Evolutionary conservation across 768 basidiomycete genomes (phyloP), one percentile per base, ranked within the genome.

Genomic region (Filobasidium wieringae): DNA sequence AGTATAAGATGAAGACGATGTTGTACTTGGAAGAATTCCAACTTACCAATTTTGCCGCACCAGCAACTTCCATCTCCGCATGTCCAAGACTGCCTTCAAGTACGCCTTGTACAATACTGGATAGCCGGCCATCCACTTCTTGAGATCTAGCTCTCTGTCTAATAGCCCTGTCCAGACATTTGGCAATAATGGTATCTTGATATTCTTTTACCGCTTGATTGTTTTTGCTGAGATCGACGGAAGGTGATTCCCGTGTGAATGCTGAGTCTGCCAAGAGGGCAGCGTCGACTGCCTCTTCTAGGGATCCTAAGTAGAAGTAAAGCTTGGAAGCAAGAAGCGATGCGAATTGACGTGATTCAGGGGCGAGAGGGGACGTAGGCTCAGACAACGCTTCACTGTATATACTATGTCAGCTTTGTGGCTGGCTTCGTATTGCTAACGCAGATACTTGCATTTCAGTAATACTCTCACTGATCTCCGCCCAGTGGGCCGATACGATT

Each of bases 321-420:
- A 97, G 87, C 73, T 97, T 97, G 79, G 90, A 92, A n/a, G 87
- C 86, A 29, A 99, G 80, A 51, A 97, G 78, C 22, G 92, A 89
- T 19, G 95, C 92, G 51, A 84, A 80, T 66, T 87, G 82, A 34
- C 87, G 85, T 14, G 85, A 82, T 51, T 82, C 77, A 62, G 81
- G 79, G 0, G 86, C 80, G 7, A 96, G 79, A 34, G 85, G 81
- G 12, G 67, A 68, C 26, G 85, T 79, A 58, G 80, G 82, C 76
- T 97, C 95, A 64, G 93, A 90, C 3, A 99, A 76, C 0, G 84
- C 80, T 74, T 99, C 95, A 66, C 93, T 97, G 70, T 36, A 11
- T 37, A 12, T 19, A 27, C 50, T 60, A 4, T 47, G 29, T 4
- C 22, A 24, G 22, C 22, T 4, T 11, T 15, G 22, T 15, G 17